These are phyloP conservation scores for Bruguiera parviflora DNA, from an alignment of 345 rosid genomes.

Conservation along the genomic window DNA sequence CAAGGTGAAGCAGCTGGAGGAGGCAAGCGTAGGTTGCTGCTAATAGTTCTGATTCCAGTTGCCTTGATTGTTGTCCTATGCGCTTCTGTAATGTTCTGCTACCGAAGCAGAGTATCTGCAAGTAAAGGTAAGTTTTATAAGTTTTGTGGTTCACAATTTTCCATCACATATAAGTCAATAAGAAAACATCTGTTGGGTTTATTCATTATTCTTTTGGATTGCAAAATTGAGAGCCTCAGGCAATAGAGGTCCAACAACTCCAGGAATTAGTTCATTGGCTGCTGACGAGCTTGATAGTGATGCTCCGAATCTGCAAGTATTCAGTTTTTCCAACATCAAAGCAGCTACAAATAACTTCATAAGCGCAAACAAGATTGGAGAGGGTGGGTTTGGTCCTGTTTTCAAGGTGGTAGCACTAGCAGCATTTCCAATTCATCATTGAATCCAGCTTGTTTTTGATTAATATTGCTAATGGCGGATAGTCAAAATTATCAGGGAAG, in stretches of 20 bases:
- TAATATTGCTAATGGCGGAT: background rate
- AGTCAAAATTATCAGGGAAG: slow-evolving; percentile 20
- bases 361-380: slow-evolving; percentile 32
- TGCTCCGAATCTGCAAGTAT: slow-evolving; percentile 23
- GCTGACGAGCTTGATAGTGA: slow-evolving; percentile 11
- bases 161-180: background rate
- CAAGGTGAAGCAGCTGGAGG: slow-evolving; percentile 13
- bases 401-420: slow-evolving; percentile 23
- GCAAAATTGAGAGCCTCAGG: background rate
- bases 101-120: slow-evolving; percentile 11
- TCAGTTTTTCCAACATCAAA: slow-evolving; percentile 23
- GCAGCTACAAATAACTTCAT: slow-evolving; percentile 40
- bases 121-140: slow-evolving; percentile 20
- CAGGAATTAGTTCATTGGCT: background rate
- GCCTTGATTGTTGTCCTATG: slow-evolving; percentile 18
- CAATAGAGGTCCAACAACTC: background rate
- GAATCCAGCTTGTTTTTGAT: background rate
- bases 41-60: slow-evolving; percentile 20
- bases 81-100: slow-evolving; percentile 7
- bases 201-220: slow-evolving; percentile 1
- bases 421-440: background rate
- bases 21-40: slow-evolving; percentile 20
- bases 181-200: background rate
- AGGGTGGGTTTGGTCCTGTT: slow-evolving; percentile 50
- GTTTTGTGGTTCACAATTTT: background rate